A percentile compares a stretch with the other conserved stretches of the same genome.
phyloP scores from a whole-genome alignment of 768 basidiomycete genomes.

The Melanogaster broomeanus region DNA sequence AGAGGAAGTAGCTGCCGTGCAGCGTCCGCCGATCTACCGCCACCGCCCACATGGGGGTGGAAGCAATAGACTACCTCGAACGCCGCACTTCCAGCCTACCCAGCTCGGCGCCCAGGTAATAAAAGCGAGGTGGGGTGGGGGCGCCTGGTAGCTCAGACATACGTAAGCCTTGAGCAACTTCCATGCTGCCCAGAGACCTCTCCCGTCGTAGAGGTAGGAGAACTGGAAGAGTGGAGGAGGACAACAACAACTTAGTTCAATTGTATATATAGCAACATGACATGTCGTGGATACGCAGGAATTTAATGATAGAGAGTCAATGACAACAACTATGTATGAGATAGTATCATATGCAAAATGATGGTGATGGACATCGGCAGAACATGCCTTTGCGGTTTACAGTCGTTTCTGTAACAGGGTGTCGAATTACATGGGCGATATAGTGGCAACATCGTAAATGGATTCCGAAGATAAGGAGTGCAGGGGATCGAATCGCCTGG shows the following conservation, averaged over 20 bases:
- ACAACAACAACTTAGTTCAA: too few relatives aligned
- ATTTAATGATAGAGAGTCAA: not conserved
- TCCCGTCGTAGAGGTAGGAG: too few relatives aligned
- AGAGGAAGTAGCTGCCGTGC: not conserved
- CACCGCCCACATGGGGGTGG: not conserved
- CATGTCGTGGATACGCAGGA: too few relatives aligned
- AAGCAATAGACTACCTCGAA: not conserved
- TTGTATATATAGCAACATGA: too few relatives aligned
- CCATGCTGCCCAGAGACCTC: too few relatives aligned
- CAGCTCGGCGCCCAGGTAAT: too few relatives aligned
- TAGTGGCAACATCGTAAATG: conserved; percentile 5
- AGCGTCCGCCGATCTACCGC: not conserved
- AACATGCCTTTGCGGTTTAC: not conserved
- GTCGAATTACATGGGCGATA: not conserved
- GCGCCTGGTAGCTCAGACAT: too few relatives aligned
- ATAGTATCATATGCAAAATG: conserved; percentile 6
- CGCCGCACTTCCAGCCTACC: not conserved
- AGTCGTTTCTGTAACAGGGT: not conserved
- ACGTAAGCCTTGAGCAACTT: too few relatives aligned
- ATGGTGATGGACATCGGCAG: not conserved
- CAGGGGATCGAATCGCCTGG: too few relatives aligned
- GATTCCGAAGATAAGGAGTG: conserved; percentile 8
- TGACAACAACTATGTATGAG: conserved; percentile 3
- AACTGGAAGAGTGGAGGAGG: too few relatives aligned
- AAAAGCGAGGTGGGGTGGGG: too few relatives aligned